These are phyloP conservation scores for Dentipellis fragilis DNA, from an alignment of 768 basidiomycete genomes.

Conservation along the genomic window DNA sequence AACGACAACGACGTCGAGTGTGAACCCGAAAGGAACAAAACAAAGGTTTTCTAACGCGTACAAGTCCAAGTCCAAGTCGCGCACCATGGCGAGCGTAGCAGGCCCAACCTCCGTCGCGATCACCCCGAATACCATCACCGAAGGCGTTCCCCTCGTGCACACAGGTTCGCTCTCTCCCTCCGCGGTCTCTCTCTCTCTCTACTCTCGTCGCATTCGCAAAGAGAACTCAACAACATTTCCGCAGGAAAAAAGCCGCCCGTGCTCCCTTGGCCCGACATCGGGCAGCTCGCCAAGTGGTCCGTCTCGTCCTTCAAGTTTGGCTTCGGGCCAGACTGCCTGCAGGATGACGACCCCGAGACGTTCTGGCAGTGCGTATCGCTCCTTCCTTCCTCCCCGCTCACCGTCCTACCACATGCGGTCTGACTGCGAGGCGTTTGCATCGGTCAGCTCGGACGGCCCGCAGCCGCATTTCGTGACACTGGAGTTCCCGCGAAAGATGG, in stretches of 20 bases:
- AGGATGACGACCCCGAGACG: conserved; percentile 81
- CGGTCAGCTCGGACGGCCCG: conserved; percentile 76
- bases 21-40: too few species aligned
- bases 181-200: background rate
- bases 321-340: conserved; percentile 87
- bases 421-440: too few species aligned
- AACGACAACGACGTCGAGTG: too few species aligned
- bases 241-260: conserved; percentile 34
- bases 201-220: background rate
- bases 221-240: background rate
- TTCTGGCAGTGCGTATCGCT: conserved; percentile 86
- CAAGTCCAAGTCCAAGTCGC: background rate
- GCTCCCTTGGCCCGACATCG: conserved; percentile 76
- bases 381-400: background rate
- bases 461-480: conserved; percentile 95
- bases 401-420: background rate
- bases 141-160: conserved; percentile 30
- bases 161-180: conserved; percentile 18
- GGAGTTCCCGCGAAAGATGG: conserved; percentile 84
- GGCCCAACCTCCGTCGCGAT: background rate
- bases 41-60: too few species aligned
- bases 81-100: background rate
- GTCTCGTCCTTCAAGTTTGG: conserved; percentile 96
- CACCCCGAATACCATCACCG: conserved; percentile 13
- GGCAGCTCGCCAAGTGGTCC: conserved; percentile 85